Conservation (phyloP, 352 stramenopile species). For the Phytophthora crassamura region DNA sequence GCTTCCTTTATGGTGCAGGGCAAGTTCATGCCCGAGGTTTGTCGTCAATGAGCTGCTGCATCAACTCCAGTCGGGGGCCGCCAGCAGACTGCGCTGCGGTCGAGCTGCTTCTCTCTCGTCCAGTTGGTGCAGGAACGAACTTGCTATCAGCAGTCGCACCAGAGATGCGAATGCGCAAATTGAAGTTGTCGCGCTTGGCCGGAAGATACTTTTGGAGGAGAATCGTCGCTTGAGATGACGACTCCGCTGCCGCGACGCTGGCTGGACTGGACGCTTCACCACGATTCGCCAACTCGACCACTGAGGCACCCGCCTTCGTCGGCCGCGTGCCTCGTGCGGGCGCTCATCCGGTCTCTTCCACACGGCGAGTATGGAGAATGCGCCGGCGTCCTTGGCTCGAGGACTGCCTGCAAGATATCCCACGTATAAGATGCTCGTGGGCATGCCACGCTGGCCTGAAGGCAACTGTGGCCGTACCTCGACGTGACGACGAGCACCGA, state of each 20-base stretch:
- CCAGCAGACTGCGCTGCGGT: not conserved
- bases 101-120: no score
- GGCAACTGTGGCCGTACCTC: slow-evolving; percentile 11
- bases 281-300: slow-evolving; percentile 9
- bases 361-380: not conserved
- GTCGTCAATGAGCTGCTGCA: not conserved
- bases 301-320: slow-evolving; percentile 19
- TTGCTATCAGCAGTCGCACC: not conserved
- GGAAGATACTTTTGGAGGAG: slow-evolving; percentile 26
- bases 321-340: slow-evolving; percentile 8
- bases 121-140: not conserved
- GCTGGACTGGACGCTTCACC: not conserved
- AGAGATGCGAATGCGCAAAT: not conserved
- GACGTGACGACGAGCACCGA: slow-evolving; percentile 25
- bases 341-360: not conserved
- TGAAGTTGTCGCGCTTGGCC: slow-evolving; percentile 5
- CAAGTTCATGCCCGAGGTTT: slow-evolving; percentile 4
- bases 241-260: no score
- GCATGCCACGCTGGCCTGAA: slow-evolving; percentile 23
- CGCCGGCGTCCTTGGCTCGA: slow-evolving; percentile 11
- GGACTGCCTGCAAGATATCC: slow-evolving; percentile 7
- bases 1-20: slow-evolving; percentile 13
- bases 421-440: slow-evolving; percentile 13
- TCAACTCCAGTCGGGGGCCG: not conserved
- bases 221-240: not conserved